Base-by-base conservation (phyloP, 768 basidiomycete genomes). In the Boletus eberwhitei region DNA sequence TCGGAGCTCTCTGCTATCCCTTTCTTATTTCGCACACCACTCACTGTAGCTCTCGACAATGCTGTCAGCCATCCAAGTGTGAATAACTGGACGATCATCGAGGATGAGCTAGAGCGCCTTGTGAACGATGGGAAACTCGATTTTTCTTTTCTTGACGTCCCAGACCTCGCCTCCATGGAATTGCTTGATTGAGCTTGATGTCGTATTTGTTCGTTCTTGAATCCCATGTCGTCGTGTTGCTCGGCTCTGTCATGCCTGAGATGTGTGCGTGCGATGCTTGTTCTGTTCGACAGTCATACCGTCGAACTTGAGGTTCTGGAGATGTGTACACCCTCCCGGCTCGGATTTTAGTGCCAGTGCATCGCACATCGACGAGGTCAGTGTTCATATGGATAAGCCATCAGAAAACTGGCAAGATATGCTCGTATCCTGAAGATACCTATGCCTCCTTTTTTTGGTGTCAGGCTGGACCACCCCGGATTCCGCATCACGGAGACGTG, bases 1-100 rank as follows among this genome's bases (percentile, higher is more conserved):
- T 61, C 51, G 29, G 65, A 68, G 24, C 65, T 70, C 43, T 71
- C 70, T 4, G 70, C 70, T 19, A 63, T 69, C 5, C 70, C 68
- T 1, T 71, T 68, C 41, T 40, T 71, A 12, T 70, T 65, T 50
- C 51, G 63, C 39, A 61, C 68, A 17, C 70, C 68, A 2, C 9
- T 50, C 32, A 6, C 39, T 11, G 46, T 66, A 3, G 22, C 7
- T 24, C 31, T 45, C 5, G 41, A 48, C 34, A 22, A 50, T 29
- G 2, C 46, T 2, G 5, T 34, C 41, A 5, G 17, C 12, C 35
- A 35, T 31, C 58, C 12, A 36, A 37, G 2, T 5, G 16, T 34
- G 48, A 17, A 50, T n/a, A 12, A 52, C 53, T 64, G 64, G 67
- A 19, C 41, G 55, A 26, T 19, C 37, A 22, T 64, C 53, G 66